Conservation (phyloP, 2,329 filamentous ascomycete genomes). For the Ophiosphaerella korrae region DNA sequence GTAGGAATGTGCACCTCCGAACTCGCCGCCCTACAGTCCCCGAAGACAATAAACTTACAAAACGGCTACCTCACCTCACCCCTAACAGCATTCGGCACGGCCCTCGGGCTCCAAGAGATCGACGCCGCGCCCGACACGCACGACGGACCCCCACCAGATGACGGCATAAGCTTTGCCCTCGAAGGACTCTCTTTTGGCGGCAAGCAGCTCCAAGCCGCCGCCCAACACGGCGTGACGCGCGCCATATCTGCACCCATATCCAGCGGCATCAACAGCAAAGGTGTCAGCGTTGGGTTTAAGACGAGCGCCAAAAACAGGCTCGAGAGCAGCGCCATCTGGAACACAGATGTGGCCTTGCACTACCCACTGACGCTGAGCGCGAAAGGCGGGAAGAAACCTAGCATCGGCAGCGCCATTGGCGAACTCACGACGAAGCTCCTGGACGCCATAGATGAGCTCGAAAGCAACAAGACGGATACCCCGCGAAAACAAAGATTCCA, state of each 20-base stretch:
- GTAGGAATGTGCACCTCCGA: slow-evolving; percentile 59
- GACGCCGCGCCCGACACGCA: slow-evolving; percentile 59
- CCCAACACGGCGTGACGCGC: slow-evolving; percentile 45
- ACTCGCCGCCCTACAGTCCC: slow-evolving; percentile 46
- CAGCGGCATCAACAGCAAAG: slow-evolving; percentile 38
- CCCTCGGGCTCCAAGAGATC: slow-evolving; percentile 68
- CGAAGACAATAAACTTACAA: slow-evolving; percentile 52
- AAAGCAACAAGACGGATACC: slow-evolving; percentile 38
- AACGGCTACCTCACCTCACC: slow-evolving; percentile 67
- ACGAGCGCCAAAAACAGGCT: slow-evolving; percentile 42
- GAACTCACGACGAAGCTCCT: slow-evolving; percentile 61
- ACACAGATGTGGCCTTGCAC: slow-evolving; percentile 44
- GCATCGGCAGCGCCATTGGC: slow-evolving; percentile 58
- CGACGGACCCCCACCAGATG: slow-evolving; percentile 55
- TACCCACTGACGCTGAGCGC: slow-evolving; percentile 59
- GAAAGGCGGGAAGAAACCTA: slow-evolving; percentile 50
- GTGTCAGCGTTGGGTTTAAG: slow-evolving; percentile 45
- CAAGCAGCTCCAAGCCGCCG: slow-evolving; percentile 47
- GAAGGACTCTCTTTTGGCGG: slow-evolving; percentile 50
- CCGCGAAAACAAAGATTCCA: slow-evolving; percentile 16
- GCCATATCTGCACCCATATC: slow-evolving; percentile 47
- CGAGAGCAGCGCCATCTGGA: slow-evolving; percentile 46
- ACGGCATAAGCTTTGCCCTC: slow-evolving; percentile 62
- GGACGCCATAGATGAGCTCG: slow-evolving; percentile 50
- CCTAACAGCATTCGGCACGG: slow-evolving; percentile 65